Evolutionary conservation across 1,139 yeast genomes (phyloP), one percentile per base, ranked within the genome.

Genomic region (Kodamaea derodonti): DNA sequence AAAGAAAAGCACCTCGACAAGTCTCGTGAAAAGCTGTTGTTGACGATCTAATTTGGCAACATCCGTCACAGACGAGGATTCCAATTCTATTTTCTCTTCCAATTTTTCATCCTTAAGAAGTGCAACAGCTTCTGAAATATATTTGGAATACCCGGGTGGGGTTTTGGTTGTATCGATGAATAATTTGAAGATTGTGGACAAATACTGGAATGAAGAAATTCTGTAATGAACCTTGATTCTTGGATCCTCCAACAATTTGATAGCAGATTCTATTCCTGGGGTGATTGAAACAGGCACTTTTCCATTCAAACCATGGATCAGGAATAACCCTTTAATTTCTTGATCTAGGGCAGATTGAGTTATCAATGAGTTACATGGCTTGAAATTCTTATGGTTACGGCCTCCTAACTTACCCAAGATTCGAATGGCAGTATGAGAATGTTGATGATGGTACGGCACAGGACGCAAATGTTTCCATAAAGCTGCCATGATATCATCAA

Each of bases 361-460:
- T 29, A 70, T 66, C 46, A 92, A 65, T 36, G 80, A 80, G 32
- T 74, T 65, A 30, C 88, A 86, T 2, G 94, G 85, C 42, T 78
- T 78, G 49, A 90, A 69, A 54, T 86, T 87, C 35, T 84, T 79
- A 47, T 97, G 81, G 50, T 92, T 92, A 55, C 98, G 75, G 2
- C 99, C 99, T 25, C 99, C 99, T 27, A 94, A 66, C 53, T 94
- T 94, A 33, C 99, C 98, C 37, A 94, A 65, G 30, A 94, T 87
- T 41, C 98, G 74, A 37, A 92, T 80, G 0, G 97, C 92, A 0
- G 96, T 87, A 52, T 94, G 99, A 14, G 96, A 84, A 48, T 90
- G 96, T 50, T 84, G 92, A 45, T 88, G 97, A 45, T 81, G 85
- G 54, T 88, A 88, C 1, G 98, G 98, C 27, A 88, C 75, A 1